Evolutionary conservation across 352 stramenopile species (phyloP), one percentile per base, ranked within the genome.

Genomic region (Phytophthora tentaculata): DNA sequence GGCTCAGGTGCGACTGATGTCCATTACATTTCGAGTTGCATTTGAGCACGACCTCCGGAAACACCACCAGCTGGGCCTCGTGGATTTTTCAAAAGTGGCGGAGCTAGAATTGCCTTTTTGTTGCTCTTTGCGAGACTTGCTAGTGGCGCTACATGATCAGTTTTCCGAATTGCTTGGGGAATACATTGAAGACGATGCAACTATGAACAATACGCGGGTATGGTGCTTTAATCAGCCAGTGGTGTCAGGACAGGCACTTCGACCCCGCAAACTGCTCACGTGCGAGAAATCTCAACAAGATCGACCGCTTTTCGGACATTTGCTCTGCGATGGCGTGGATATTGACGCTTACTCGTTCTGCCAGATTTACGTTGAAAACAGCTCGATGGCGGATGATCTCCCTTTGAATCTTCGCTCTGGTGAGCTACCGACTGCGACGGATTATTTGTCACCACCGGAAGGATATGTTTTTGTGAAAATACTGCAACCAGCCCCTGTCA

Each of bases 301-400:
- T 7, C 72, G 68, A 22, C 81, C 85, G 9, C 77, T 94, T 23
- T 95, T 95, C 67, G 83, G 85, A 13, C 77, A 81, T 35, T 50
- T 91, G 56, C 79, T 95, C 5, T 83, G 77, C 47, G 87, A 95
- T 44, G 87, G 87, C 35, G 80, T 91, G 20, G 87, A 95, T 67
- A 91, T 95, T 55, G 87, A 94, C 52, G 85, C 87, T 6, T 95
- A 95, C 72, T 94, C 85, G 41, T 88, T 89, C 64, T 91, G 83
- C 50, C 77, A 92, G 56, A 78, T 92, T 26, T 92, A 92, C 64
- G 70, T 94, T 12, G 84, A 95, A 49, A 72, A 59, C 43, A 73
- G 64, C 14, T 59, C 61, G 5, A n/a, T 35, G 9, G 43, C 68
- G 16, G 75, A 87, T 29, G 73, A 84, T 48, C 49, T 61, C 16